Conservation (phyloP, 208 protist species). For the Plasmodiophora brassicae region DNA sequence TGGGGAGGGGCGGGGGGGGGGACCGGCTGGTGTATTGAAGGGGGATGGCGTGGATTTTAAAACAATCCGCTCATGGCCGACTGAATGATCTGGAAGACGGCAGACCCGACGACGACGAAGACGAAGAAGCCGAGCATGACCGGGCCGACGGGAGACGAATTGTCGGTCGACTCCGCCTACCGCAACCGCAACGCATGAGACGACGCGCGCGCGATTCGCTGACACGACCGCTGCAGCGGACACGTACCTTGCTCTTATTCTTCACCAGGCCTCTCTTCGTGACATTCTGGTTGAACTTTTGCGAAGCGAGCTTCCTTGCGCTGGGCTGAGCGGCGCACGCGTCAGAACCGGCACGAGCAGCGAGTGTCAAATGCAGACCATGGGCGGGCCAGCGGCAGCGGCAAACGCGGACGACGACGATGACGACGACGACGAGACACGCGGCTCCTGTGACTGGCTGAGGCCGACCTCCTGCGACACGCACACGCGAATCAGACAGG, state of each 20-base stretch:
- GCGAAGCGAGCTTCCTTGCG: neutral
- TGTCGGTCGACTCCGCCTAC: neutral
- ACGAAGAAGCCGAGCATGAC: slow-evolving; percentile 4
- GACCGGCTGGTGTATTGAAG: too few species aligned
- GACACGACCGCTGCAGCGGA: neutral
- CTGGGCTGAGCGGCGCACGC: too few species aligned
- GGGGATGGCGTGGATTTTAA: neutral
- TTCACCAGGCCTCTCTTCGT: neutral
- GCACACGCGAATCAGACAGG: too few species aligned
- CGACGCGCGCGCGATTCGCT: neutral
- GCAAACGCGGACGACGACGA: too few species aligned
- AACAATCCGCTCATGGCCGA: neutral
- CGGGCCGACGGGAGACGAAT: neutral
- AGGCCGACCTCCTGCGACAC: too few species aligned
- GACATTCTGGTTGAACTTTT: slow-evolving; percentile 10
- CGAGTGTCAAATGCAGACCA: too few species aligned
- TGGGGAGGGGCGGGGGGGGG: too few species aligned
- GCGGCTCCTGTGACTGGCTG: too few species aligned
- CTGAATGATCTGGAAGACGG: slow-evolving; percentile 26
- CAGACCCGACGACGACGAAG: slow-evolving; percentile 24
- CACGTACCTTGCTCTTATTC: neutral
- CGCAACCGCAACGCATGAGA: neutral
- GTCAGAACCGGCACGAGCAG: too few species aligned
- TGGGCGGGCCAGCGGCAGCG: too few species aligned
- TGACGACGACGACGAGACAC: too few species aligned